Evolutionary conservation across 2,329 filamentous ascomycete genomes (phyloP).

Genomic region (Graphiopsis chlorocephala): DNA sequence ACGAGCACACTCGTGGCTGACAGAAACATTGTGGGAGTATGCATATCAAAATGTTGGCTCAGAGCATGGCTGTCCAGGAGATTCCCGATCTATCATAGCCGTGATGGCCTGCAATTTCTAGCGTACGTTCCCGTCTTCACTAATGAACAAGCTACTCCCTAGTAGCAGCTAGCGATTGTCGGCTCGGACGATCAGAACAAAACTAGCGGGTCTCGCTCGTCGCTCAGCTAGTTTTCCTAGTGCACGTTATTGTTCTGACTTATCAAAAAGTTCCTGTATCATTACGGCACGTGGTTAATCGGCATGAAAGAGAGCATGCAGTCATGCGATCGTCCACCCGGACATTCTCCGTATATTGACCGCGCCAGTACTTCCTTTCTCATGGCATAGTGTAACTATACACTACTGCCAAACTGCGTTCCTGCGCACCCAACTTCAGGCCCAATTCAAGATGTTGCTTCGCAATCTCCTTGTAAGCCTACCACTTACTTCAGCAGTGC

Average conservation of each 20-base stretch:
- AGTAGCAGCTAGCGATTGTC: neutral
- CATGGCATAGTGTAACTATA: neutral
- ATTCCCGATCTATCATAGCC: neutral
- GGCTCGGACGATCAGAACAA: neutral
- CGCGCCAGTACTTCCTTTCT: neutral
- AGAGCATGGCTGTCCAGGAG: neutral
- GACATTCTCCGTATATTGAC: neutral
- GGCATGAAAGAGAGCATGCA: neutral
- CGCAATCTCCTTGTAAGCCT: neutral
- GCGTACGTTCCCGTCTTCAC: neutral
- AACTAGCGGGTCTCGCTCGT: neutral
- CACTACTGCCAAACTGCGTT: neutral
- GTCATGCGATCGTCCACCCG: neutral
- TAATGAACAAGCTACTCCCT: neutral
- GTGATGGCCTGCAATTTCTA: neutral
- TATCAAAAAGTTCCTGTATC: neutral
- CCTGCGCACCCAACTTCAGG: neutral
- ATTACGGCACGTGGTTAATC: neutral
- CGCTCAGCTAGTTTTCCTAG: neutral
- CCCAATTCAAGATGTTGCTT: neutral
- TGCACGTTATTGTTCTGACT: neutral
- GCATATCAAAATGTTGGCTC: neutral
- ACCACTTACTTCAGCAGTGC: neutral
- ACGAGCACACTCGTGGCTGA: neutral
- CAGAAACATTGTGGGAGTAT: neutral